A percentile compares a stretch with the other conserved stretches of the same genome.
Conservation (phyloP, 2,329 filamentous ascomycete genomes). For the Colletotrichum echinochloae region DNA sequence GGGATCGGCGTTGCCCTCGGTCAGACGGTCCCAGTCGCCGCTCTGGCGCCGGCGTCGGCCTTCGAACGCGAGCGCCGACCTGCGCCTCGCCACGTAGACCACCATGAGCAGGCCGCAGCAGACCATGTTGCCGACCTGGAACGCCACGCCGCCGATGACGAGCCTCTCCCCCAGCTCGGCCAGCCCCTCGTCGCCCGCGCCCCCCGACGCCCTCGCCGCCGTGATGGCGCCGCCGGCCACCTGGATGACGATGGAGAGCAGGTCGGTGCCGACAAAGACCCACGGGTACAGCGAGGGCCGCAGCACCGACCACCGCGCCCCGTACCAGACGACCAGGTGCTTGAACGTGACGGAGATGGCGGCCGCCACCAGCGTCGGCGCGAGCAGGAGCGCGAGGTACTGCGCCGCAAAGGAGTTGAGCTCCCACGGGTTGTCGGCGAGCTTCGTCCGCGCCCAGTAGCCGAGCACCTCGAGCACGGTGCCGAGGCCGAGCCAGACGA, state of each 20-base stretch:
- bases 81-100: constrained; percentile 12
- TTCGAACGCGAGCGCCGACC: background rate
- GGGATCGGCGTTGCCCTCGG: background rate
- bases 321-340: constrained; percentile 58
- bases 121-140: constrained; percentile 47
- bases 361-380: constrained; percentile 58
- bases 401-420: constrained; percentile 55
- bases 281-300: constrained; percentile 59
- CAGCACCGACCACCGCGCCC: constrained; percentile 54
- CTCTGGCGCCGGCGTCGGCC: background rate
- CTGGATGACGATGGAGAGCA: constrained; percentile 52
- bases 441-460: background rate
- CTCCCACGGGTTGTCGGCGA: constrained; percentile 53
- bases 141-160: constrained; percentile 44
- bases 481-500: constrained; percentile 8
- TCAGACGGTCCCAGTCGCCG: background rate
- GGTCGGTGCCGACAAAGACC: constrained; percentile 63
- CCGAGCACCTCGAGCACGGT: constrained; percentile 14
- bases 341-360: constrained; percentile 61
- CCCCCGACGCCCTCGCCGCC: constrained; percentile 21
- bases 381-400: constrained; percentile 55
- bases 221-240: constrained; percentile 39
- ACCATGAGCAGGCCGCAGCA: constrained; percentile 41
- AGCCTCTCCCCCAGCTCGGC: constrained; percentile 40
- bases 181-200: constrained; percentile 12